Percentiles rank a stretch among this genome's conserved stretches.
These are phyloP conservation scores for Hippophae rhamnoides DNA, from an alignment of 306 rosid species.

Conservation along the genomic window DNA sequence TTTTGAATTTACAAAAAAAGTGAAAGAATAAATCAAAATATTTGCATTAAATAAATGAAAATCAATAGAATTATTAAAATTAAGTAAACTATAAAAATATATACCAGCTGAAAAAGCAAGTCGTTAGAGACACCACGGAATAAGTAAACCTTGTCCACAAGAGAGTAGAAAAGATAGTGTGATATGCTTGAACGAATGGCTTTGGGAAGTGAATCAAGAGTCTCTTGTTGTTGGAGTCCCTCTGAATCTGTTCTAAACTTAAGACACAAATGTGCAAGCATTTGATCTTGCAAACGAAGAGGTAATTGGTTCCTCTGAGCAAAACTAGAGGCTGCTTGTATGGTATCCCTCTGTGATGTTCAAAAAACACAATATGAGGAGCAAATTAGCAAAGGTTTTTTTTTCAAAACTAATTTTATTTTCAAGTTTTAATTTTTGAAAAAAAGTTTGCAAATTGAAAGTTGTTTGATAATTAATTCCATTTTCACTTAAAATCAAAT, in stretches of 20 bases:
- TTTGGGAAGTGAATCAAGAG: constrained; percentile 86
- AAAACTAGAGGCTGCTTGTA: constrained; percentile 93
- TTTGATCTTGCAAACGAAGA: constrained; percentile 69
- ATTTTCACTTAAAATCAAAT: too few relatives aligned
- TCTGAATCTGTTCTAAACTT: constrained; percentile 88
- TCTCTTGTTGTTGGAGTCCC: constrained; percentile 93
- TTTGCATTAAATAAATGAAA: constrained; percentile 1
- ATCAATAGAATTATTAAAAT: not conserved
- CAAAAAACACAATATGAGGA: not conserved
- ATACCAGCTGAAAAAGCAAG: constrained; percentile 88
- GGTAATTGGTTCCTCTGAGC: constrained; percentile 86
- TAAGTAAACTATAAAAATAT: constrained; percentile 7
- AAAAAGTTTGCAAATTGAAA: too few relatives aligned
- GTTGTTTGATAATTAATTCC: too few relatives aligned
- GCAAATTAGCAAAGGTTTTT: too few relatives aligned
- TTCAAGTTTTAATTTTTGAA: too few relatives aligned
- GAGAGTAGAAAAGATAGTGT: constrained; percentile 67
- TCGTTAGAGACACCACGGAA: constrained; percentile 81
- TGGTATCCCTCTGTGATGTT: constrained; percentile 68
- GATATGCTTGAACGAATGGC: constrained; percentile 90
- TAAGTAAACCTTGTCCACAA: constrained; percentile 70
- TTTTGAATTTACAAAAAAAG: constrained; percentile 16
- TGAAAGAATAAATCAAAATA: constrained; percentile 4
- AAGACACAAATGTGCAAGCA: constrained; percentile 90
- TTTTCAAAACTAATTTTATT: too few relatives aligned